phyloP scores from a whole-genome alignment of 2,329 filamentous ascomycete genomes.

The Furcasterigmium furcatum region DNA sequence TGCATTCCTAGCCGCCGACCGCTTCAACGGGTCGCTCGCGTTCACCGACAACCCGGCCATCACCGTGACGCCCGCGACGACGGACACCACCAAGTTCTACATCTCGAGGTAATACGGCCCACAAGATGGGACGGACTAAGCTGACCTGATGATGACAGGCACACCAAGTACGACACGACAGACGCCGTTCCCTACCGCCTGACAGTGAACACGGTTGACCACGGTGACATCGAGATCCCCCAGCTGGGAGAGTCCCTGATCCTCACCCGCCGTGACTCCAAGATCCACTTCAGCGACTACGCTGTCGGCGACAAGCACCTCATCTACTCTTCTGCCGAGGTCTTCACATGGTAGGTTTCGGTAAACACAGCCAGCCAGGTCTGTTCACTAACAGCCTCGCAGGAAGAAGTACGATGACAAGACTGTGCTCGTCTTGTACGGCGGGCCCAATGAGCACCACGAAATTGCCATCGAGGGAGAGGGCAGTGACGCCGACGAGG shows the following conservation, averaged over 20 bases:
- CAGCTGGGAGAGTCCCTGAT: slow-evolving; percentile 54
- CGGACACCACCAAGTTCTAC: slow-evolving; percentile 55
- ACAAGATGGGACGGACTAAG: not conserved
- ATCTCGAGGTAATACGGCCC: slow-evolving; percentile 37
- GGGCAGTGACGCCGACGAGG: slow-evolving; percentile 20
- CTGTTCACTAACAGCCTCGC: not conserved
- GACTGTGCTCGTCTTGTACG: slow-evolving; percentile 62
- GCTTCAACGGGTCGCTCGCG: slow-evolving; percentile 1
- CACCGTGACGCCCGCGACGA: slow-evolving; percentile 58
- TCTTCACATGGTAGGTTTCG: slow-evolving; percentile 54
- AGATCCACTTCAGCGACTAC: slow-evolving; percentile 66
- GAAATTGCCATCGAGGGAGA: slow-evolving; percentile 50
- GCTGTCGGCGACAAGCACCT: slow-evolving; percentile 55
- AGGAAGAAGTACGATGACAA: slow-evolving; percentile 54
- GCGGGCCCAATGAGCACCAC: slow-evolving; percentile 57
- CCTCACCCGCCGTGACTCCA: slow-evolving; percentile 62
- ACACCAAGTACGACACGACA: slow-evolving; percentile 60
- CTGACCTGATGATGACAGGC: slow-evolving; percentile 30
- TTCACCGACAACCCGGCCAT: slow-evolving; percentile 39
- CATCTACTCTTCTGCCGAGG: slow-evolving; percentile 67
- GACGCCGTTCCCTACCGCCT: slow-evolving; percentile 60
- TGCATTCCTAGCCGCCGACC: slow-evolving; percentile 56
- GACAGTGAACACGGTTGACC: slow-evolving; percentile 53
- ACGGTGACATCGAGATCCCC: slow-evolving; percentile 53
- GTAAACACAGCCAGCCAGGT: not conserved